These are phyloP conservation scores for Lizanozyma gosingica DNA, from an alignment of 1,139 yeast genomes.

Conservation along the genomic window DNA sequence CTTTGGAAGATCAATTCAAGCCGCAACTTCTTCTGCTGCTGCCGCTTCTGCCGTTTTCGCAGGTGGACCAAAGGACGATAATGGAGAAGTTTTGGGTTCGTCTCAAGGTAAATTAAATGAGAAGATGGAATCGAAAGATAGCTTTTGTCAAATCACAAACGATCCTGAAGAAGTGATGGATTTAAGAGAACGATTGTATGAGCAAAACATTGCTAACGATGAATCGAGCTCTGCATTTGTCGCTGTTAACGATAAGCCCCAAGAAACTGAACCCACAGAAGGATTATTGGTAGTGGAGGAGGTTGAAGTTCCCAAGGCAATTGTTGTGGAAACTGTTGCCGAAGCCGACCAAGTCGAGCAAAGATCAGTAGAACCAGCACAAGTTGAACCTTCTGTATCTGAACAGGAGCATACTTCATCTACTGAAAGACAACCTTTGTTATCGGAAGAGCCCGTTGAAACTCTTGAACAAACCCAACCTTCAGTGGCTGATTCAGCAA, in stretches of 20 bases:
- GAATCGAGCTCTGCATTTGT: neutral
- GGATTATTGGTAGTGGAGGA: too few species aligned
- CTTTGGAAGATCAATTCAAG: conserved; percentile 37
- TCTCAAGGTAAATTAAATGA: conserved; percentile 8
- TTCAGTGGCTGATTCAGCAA: too few species aligned
- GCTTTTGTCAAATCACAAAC: conserved; percentile 20
- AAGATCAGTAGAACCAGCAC: too few species aligned
- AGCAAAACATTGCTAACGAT: conserved; percentile 13
- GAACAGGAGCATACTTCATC: too few species aligned
- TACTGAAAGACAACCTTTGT: too few species aligned
- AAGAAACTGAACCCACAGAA: neutral
- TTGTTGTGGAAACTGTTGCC: too few species aligned
- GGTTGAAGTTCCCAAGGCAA: too few species aligned
- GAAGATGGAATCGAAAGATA: conserved; percentile 9
- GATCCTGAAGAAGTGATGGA: conserved; percentile 35
- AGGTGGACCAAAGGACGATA: conserved; percentile 9
- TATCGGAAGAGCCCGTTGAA: too few species aligned
- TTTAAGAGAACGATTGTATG: conserved; percentile 28
- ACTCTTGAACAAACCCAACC: too few species aligned
- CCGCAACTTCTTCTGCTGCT: neutral
- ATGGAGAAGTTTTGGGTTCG: conserved; percentile 4
- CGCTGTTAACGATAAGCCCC: neutral
- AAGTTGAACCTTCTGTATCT: too few species aligned
- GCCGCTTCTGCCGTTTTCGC: neutral
- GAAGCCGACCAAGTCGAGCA: too few species aligned